Base-by-base conservation (phyloP, 257 asterid genomes). In the Solanum raphanifolium region DNA sequence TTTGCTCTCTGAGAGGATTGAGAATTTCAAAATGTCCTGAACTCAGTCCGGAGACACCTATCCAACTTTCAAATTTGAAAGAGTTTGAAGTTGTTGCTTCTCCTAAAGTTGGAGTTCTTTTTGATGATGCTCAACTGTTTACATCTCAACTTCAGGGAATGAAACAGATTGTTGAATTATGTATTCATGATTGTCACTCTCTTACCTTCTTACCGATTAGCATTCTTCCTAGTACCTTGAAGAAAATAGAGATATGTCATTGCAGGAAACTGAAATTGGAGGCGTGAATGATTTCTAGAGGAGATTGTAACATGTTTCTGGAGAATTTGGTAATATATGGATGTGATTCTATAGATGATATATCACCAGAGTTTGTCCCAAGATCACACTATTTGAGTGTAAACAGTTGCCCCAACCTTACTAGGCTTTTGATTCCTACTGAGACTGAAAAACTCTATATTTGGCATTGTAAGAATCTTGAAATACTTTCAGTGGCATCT, bases 191-290 rank as follows among this genome's bases (percentile, higher is more conserved):
- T 27, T 41, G 48, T 41, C 5, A 10, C 15, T 41, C 15, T 41
- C 48, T 41, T 41, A 41, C 48, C 48, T 41, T 16, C 25, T 41
- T 46, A 5, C 87, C 29, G 5, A 12, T 13, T 15, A 43, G 46
- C 27, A 39, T 9, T 39, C 12, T n/a, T 2, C 6, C 65, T 1
- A 29, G 1, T 23, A 25, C 34, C 0, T 32, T 85, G 21, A 62
- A 84, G 83, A 3, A 3, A 5, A 5, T 58, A 15, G 0, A 0
- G 6, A 32, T 84, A 13, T 0, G 0, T 48, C 9, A 3, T 0
- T 0, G 1, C 8, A n/a, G 6, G 1, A 1, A 0, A 41, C 48
- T 41, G 48, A 41, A 41, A 41, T 41, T 41, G 13, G 48, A 41
- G 13, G 48, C 5, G 5, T 41, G 5, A 3, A 10, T 41, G 48